Conservation (phyloP, 2,329 filamentous ascomycete genomes). For the Diaporthe sp. region DNA sequence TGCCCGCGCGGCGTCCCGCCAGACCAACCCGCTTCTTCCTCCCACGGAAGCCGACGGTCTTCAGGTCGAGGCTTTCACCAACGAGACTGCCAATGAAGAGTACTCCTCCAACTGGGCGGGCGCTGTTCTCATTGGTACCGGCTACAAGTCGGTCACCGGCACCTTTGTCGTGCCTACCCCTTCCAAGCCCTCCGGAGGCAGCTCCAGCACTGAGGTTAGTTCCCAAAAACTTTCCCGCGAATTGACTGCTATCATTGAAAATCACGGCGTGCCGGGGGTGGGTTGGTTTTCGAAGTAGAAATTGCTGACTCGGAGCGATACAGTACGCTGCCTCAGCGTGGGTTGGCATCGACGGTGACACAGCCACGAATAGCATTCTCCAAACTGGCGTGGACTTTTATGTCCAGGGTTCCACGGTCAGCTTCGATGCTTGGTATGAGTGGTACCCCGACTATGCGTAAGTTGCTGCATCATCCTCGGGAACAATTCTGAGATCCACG, state of each 20-base stretch:
- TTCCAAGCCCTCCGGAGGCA: conserved; percentile 54
- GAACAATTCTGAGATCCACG: background rate
- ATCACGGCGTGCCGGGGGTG: too few relatives aligned
- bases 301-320: background rate
- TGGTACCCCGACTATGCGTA: conserved; percentile 70
- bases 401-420: conserved; percentile 54
- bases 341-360: conserved; percentile 74
- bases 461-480: background rate
- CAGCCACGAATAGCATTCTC: conserved; percentile 65
- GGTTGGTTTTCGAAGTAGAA: too few relatives aligned
- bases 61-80: conserved; percentile 32
- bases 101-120: conserved; percentile 68
- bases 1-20: conserved; percentile 21
- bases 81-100: conserved; percentile 35
- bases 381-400: conserved; percentile 72
- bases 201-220: conserved; percentile 47
- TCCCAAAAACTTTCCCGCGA: background rate
- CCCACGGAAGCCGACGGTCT: conserved; percentile 32
- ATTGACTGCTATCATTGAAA: background rate
- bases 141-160: conserved; percentile 65
- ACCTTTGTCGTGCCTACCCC: conserved; percentile 68
- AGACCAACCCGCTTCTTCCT: conserved; percentile 35
- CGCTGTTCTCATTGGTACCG: conserved; percentile 65
- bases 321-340: conserved; percentile 66
- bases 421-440: conserved; percentile 72